Conservation (phyloP, 345 rosid species). For the Eutrema japonicum region DNA sequence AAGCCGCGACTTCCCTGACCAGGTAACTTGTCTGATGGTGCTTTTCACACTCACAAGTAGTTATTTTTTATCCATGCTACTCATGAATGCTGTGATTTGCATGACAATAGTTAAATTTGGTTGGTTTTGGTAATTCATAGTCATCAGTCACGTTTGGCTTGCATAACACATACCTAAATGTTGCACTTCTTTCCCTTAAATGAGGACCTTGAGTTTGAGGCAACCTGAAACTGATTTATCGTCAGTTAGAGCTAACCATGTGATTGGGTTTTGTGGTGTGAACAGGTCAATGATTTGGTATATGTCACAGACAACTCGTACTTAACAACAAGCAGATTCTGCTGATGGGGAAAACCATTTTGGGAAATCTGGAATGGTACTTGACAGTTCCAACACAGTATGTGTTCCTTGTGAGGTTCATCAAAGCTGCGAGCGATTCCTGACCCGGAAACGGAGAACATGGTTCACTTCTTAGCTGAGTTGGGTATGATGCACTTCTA, state of each 20-base stretch:
- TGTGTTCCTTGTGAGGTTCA: constrained; percentile 82
- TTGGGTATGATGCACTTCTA: constrained; percentile 78
- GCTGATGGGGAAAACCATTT: constrained; percentile 86
- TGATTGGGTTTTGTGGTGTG: neutral
- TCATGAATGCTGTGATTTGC: constrained; percentile 9
- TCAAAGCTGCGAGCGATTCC: constrained; percentile 78
- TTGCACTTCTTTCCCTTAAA: no score
- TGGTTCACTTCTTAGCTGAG: constrained; percentile 85
- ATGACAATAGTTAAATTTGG: neutral
- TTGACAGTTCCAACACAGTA: constrained; percentile 92
- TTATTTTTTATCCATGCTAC: constrained; percentile 2
- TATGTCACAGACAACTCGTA: constrained; percentile 82
- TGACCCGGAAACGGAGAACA: constrained; percentile 65
- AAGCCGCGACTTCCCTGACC: constrained; percentile 97
- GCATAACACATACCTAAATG: no score
- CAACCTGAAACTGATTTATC: no score
- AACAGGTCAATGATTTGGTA: constrained; percentile 74
- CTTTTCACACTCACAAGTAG: constrained; percentile 34
- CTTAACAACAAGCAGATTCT: constrained; percentile 62
- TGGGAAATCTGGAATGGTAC: constrained; percentile 81
- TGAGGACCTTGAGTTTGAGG: no score
- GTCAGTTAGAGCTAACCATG: neutral
- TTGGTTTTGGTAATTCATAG: no score
- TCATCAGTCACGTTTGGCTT: no score
- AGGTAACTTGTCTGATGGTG: constrained; percentile 56